Conservation (phyloP, 1,284 basidiomycete genomes). For the Irpex lacteus region DNA sequence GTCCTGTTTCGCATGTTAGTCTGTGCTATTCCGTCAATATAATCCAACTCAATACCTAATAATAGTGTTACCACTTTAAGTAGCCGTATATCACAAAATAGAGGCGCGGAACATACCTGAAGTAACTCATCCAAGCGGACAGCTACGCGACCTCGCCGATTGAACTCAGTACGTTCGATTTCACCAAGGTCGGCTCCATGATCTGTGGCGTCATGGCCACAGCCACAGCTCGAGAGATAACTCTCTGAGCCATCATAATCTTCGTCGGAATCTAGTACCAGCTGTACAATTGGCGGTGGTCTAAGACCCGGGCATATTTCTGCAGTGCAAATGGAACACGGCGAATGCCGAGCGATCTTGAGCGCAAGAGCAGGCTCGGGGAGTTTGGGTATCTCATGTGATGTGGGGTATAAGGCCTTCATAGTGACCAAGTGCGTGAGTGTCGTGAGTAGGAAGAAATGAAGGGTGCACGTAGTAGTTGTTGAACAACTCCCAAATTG, state of each 20-base stretch:
- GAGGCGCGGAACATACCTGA: conserved; percentile 56
- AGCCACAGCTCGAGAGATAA: conserved; percentile 70
- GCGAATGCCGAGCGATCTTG: conserved; percentile 74
- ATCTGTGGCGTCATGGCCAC: conserved; percentile 68
- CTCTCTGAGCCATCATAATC: conserved; percentile 61
- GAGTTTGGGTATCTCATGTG: conserved; percentile 44
- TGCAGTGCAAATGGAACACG: conserved; percentile 53
- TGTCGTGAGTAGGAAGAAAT: not conserved
- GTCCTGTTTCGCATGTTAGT: conserved; percentile 49
- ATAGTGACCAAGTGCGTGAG: conserved; percentile 26
- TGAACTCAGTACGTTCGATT: conserved; percentile 60
- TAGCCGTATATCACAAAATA: conserved; percentile 1
- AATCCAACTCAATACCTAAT: not conserved
- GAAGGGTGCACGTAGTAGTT: conserved; percentile 5
- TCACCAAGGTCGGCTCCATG: conserved; percentile 67
- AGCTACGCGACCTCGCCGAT: conserved; percentile 73
- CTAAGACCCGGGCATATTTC: conserved; percentile 60
- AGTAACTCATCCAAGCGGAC: conserved; percentile 83
- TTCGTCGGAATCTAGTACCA: conserved; percentile 58
- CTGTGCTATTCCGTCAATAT: not conserved
- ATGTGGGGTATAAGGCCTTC: conserved; percentile 65
- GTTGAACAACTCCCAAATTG: conserved; percentile 9
- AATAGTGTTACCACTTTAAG: not conserved
- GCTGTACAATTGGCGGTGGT: conserved; percentile 55
- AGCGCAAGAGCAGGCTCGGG: conserved; percentile 50